Evolutionary conservation across 2,329 filamentous ascomycete species (phyloP).

Genomic region (Cladophialophora chaetospira): DNA sequence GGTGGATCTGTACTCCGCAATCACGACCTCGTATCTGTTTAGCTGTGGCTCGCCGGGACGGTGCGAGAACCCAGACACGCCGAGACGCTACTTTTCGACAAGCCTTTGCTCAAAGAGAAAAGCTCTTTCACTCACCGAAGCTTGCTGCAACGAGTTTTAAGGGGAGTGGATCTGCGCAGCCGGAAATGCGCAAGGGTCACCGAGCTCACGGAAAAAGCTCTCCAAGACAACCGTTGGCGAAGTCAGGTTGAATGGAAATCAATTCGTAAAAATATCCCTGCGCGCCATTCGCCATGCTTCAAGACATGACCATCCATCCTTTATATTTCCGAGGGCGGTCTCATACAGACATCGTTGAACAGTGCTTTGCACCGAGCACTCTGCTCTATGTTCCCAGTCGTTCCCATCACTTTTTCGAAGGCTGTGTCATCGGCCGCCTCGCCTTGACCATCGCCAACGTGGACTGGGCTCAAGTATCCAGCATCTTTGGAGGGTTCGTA

Average conservation of each 20-base stretch:
- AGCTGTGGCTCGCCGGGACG: no score
- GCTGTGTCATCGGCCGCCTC: not conserved
- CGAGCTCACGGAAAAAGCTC: not conserved
- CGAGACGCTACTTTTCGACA: no score
- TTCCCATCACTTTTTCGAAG: constrained; percentile 5
- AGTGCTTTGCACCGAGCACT: constrained; percentile 16
- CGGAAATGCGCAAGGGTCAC: not conserved
- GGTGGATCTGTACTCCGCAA: no score
- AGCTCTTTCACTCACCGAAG: not conserved
- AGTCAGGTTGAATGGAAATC: not conserved
- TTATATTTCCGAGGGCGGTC: constrained; percentile 11
- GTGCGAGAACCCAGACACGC: no score
- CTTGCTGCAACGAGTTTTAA: not conserved
- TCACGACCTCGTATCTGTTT: no score
- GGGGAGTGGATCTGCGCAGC: not conserved
- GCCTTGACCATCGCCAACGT: constrained; percentile 15
- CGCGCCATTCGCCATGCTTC: not conserved
- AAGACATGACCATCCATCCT: not conserved
- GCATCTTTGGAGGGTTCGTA: constrained; percentile 11
- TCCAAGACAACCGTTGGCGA: not conserved
- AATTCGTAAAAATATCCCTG: not conserved
- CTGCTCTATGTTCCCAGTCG: constrained; percentile 12
- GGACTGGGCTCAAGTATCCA: constrained; percentile 13
- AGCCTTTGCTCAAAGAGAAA: no score
- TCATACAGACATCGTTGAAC: constrained; percentile 13